Evolutionary conservation across 768 basidiomycete genomes (phyloP).

Genomic region (Tricholoma terreum): DNA sequence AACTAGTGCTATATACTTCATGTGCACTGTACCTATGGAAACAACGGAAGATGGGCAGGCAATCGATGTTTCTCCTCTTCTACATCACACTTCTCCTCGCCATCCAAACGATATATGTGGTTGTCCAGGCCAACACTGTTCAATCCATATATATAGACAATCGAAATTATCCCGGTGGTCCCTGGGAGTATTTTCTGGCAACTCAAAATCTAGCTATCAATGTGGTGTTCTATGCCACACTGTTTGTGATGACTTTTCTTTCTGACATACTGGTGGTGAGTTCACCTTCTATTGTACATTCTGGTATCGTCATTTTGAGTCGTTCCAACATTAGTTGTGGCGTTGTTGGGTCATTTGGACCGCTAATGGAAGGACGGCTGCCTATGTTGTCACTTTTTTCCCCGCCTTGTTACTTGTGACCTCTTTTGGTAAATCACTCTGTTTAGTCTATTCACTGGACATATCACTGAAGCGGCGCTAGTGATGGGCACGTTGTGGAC

Average conservation of each 20-base stretch:
- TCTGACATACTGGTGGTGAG: conserved; percentile 36
- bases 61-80: conserved; percentile 31
- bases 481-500: conserved; percentile 43
- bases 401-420: conserved; percentile 28
- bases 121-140: conserved; percentile 38
- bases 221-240: conserved; percentile 40
- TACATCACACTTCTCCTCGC: conserved; percentile 37
- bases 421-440: conserved; percentile 19
- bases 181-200: conserved; percentile 42
- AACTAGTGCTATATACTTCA: conserved; percentile 34
- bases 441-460: neutral
- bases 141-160: conserved; percentile 42
- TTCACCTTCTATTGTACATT: neutral
- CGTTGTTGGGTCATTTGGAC: conserved; percentile 41
- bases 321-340: conserved; percentile 28
- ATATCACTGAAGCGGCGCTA: conserved; percentile 12
- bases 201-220: conserved; percentile 39
- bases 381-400: conserved; percentile 24
- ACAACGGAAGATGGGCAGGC: conserved; percentile 24
- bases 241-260: conserved; percentile 42
- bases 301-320: neutral
- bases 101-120: conserved; percentile 36
- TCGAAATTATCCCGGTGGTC: conserved; percentile 39
- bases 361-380: conserved; percentile 21
- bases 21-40: conserved; percentile 39